phyloP scores from a whole-genome alignment of 2,329 filamentous ascomycete species.

The Arthroderma sp. region DNA sequence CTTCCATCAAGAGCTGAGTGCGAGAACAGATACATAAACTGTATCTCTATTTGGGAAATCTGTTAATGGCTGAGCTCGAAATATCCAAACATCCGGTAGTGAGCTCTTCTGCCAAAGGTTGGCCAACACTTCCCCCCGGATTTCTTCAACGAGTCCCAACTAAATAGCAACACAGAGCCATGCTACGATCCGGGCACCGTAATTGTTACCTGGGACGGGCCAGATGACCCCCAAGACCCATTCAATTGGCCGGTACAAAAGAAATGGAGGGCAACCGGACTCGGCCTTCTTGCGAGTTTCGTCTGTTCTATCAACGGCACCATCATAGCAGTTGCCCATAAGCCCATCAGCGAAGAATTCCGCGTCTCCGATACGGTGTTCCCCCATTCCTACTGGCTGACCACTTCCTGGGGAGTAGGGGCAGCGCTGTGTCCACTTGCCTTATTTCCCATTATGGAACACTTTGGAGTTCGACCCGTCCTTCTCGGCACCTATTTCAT shows the following conservation, averaged over 20 bases:
- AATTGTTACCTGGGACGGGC: constrained; percentile 19
- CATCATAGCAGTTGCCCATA: background rate
- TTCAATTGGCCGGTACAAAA: constrained; percentile 16
- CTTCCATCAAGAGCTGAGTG: background rate
- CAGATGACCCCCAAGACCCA: constrained; percentile 19
- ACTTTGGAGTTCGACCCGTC: background rate
- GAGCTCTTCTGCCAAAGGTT: background rate
- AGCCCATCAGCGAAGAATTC: background rate
- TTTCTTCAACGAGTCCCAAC: background rate
- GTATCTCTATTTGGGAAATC: background rate
- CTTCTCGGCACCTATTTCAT: background rate
- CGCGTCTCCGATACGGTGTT: background rate
- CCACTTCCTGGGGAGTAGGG: background rate
- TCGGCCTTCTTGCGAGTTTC: background rate
- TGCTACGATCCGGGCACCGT: constrained; percentile 4
- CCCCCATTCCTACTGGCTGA: background rate
- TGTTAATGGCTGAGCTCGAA: background rate
- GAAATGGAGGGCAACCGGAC: constrained; percentile 19
- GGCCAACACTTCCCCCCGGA: background rate
- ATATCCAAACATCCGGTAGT: background rate
- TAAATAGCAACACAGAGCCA: background rate
- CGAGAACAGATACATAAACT: background rate
- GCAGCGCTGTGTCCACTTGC: background rate
- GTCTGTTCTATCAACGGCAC: background rate
- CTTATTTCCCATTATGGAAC: background rate